Percentiles rank a stretch among this genome's conserved stretches.
Conservation (phyloP, 177 flowering plant species). For the Vitis hybrid region DNA sequence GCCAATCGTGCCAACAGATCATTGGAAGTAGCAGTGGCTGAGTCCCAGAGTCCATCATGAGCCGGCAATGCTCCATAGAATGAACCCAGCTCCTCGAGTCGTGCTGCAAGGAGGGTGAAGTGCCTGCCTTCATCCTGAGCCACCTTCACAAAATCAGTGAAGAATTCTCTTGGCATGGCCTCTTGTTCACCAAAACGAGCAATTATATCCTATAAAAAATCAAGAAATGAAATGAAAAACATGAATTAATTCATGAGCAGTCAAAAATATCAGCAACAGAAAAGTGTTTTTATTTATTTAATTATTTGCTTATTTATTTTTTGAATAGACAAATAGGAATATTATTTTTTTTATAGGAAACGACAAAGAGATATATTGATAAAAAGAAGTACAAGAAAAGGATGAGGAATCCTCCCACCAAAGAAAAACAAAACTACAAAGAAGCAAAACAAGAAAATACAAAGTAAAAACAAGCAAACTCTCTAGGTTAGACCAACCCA, state of each 20-base stretch:
- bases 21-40: conserved; percentile 73
- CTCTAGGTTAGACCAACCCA: too few species aligned
- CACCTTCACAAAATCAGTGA: conserved; percentile 87
- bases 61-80: conserved; percentile 91
- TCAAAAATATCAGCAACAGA: too few species aligned
- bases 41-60: conserved; percentile 96
- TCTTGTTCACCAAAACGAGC: conserved; percentile 85
- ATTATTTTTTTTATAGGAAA: too few species aligned
- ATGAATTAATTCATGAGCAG: not conserved
- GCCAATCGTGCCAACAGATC: conserved; percentile 80
- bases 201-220: conserved; percentile 63
- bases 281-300: too few species aligned
- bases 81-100: conserved; percentile 80
- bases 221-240: not conserved
- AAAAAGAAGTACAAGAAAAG: too few species aligned
- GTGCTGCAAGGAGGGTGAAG: conserved; percentile 77
- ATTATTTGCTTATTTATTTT: too few species aligned
- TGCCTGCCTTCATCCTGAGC: conserved; percentile 97
- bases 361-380: too few species aligned
- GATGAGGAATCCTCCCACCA: too few species aligned
- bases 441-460: too few species aligned
- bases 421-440: too few species aligned
- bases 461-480: too few species aligned
- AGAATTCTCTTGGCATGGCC: conserved; percentile 83
- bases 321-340: too few species aligned